These are phyloP conservation scores for Primulina tabacum DNA, from an alignment of 257 asterid species.

Conservation along the genomic window DNA sequence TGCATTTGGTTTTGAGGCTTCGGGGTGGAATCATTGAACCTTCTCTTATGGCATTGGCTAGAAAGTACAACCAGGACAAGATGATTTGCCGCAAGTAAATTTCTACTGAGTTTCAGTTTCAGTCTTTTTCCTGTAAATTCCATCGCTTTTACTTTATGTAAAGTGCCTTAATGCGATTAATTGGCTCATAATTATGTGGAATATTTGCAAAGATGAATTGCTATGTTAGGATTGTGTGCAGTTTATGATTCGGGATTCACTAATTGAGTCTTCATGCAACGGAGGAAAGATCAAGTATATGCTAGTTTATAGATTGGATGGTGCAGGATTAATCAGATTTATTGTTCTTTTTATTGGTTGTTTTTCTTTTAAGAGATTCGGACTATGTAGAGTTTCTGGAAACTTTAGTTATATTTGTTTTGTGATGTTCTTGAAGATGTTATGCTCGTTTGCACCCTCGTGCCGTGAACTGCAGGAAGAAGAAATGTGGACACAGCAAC, in stretches of 20 bases:
- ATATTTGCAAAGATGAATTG: not conserved
- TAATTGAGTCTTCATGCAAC: not conserved
- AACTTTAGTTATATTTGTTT: not conserved
- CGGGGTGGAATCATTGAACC: conserved; percentile 39
- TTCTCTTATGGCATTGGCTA: conserved; percentile 46
- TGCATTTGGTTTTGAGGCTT: conserved; percentile 36
- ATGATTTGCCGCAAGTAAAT: conserved; percentile 34
- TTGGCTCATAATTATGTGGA: not conserved
- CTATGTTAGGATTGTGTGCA: not conserved
- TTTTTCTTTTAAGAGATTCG: not conserved
- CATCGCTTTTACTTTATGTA: not conserved
- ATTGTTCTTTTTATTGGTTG: too few species aligned
- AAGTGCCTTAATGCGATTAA: not conserved
- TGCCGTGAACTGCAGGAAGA: conserved; percentile 56
- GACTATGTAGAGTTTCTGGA: not conserved
- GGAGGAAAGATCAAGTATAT: not conserved
- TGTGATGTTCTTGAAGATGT: conserved; percentile 26
- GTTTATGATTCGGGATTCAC: not conserved
- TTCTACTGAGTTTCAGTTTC: not conserved
- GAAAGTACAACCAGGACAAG: conserved; percentile 50
- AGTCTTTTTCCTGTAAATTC: not conserved
- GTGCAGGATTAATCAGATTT: too few species aligned
- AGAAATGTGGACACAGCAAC: conserved; percentile 51
- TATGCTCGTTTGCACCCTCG: conserved; percentile 46
- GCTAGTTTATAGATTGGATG: not conserved